phyloP scores from a whole-genome alignment of 108 stramenopile genomes.

The Aurantiochytrium sp. region DNA sequence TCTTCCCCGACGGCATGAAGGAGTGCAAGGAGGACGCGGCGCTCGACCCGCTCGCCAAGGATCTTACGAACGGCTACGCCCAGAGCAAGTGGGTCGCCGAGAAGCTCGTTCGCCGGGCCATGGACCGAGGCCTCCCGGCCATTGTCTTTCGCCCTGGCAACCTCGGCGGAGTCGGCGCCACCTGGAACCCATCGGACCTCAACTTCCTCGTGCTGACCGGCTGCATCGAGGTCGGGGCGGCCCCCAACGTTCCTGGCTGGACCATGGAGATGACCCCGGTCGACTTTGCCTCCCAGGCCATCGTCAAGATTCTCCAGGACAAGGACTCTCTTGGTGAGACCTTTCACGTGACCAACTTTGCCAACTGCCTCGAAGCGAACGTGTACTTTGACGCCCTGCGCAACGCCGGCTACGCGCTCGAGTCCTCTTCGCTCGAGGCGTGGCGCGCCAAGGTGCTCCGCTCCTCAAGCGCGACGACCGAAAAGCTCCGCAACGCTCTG shows the following conservation, averaged over 20 bases:
- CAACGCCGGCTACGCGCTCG: not conserved
- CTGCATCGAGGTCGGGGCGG: slow-evolving; percentile 43
- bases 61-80: slow-evolving; percentile 61
- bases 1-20: slow-evolving; percentile 60
- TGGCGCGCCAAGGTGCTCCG: slow-evolving; percentile 1
- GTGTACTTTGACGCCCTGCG: slow-evolving; percentile 9
- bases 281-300: slow-evolving; percentile 67
- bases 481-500: slow-evolving; percentile 11
- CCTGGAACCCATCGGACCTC: slow-evolving; percentile 65
- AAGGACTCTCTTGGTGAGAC: slow-evolving; percentile 7
- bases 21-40: slow-evolving; percentile 42
- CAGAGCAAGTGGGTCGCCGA: slow-evolving; percentile 76
- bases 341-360: not conserved
- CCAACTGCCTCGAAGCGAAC: not conserved
- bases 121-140: slow-evolving; percentile 60
- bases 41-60: slow-evolving; percentile 44
- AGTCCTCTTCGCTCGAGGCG: not conserved
- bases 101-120: slow-evolving; percentile 60
- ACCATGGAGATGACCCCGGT: slow-evolving; percentile 68
- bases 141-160: slow-evolving; percentile 67
- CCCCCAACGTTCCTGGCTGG: slow-evolving; percentile 46
- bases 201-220: slow-evolving; percentile 63
- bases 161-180: slow-evolving; percentile 55
- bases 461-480: not conserved
- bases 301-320: slow-evolving; percentile 43